Base-by-base conservation (phyloP, 768 basidiomycete genomes). In the Tricholoma terreum region DNA sequence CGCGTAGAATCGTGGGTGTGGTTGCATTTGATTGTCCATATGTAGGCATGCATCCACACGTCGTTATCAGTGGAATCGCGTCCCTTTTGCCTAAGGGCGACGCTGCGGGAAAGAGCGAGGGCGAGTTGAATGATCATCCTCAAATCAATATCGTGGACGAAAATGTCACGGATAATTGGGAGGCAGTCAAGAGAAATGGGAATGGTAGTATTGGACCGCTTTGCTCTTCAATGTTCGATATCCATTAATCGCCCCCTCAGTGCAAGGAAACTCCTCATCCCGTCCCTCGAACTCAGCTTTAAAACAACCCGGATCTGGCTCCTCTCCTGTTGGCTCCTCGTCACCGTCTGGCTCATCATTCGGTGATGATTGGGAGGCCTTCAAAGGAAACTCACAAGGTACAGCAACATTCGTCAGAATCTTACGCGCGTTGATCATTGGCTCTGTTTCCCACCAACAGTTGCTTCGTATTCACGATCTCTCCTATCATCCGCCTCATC, bases 31-130 rank as follows among this genome's bases (percentile, higher is more conserved):
- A 85, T 64, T 80, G 78, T 0, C 84, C 84, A 12, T 84, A 76
- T 58, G 75, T 85, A 10, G 83, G 83, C 5, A 81, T 85, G 81
- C 84, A 85, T 58, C 84, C 84, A 0, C 84, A 84, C 58, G 83
- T 85, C 48, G 78, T 84, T 11, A 67, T 83, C 58, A 80, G 73
- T 54, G 84, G 84, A 1, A 75, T 84, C 36, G 80, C 81, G 4
- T 83, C 81, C 3, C 67, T 84, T 6, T 70, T 84, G n/a, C 74
- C 77, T 0, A 77, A 77, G 38, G 63, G 68, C 9, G 63, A 64
- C 34, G 64, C 61, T 54, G 65, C 53, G 55, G 69, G 50, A 53
- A 67, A 67, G 55, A 71, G 75, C 1, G 77, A 77, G 56, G 65
- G 58, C 17, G 73, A 77, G 22, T 69, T 83, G 72, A 83, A 82